Evolutionary conservation across 2,329 filamentous ascomycete genomes (phyloP).

Genomic region (Nigrospora oryzae): DNA sequence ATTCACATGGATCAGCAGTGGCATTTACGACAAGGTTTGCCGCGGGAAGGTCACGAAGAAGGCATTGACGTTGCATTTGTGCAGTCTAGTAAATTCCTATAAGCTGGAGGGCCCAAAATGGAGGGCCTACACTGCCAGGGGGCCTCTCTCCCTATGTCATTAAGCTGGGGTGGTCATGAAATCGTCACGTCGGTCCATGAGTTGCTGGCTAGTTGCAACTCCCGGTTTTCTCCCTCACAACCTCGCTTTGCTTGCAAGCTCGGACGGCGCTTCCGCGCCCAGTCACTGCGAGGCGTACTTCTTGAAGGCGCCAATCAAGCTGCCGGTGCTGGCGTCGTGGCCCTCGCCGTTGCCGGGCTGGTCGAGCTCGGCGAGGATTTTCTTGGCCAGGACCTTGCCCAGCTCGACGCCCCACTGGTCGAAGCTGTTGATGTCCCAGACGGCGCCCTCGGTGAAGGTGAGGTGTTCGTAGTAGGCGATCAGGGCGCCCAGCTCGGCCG

Average conservation of each 20-base stretch:
- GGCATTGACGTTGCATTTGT: too few species aligned
- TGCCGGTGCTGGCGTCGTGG: constrained; percentile 83
- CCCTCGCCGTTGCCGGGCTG: constrained; percentile 58
- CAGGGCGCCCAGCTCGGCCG: constrained; percentile 83
- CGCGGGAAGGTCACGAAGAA: too few species aligned
- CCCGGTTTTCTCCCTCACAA: background rate
- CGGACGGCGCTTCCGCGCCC: background rate
- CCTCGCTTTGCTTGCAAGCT: background rate
- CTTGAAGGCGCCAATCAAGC: constrained; percentile 90
- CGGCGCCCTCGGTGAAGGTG: constrained; percentile 92
- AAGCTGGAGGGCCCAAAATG: too few species aligned
- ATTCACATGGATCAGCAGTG: too few species aligned
- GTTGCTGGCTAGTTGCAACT: background rate
- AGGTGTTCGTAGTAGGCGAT: constrained; percentile 99
- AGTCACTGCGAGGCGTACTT: constrained; percentile 48
- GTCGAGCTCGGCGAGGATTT: constrained; percentile 80
- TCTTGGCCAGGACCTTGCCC: constrained; percentile 92
- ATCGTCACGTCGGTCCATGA: too few species aligned
- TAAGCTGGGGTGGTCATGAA: too few species aligned
- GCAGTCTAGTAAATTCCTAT: too few species aligned
- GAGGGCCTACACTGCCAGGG: too few species aligned
- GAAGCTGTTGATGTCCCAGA: constrained; percentile 99
- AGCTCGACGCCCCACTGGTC: constrained; percentile 99
- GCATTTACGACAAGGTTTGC: too few species aligned
- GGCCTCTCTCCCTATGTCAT: too few species aligned